Conservation (phyloP, 345 rosid species). For the Syzygium aqueum region DNA sequence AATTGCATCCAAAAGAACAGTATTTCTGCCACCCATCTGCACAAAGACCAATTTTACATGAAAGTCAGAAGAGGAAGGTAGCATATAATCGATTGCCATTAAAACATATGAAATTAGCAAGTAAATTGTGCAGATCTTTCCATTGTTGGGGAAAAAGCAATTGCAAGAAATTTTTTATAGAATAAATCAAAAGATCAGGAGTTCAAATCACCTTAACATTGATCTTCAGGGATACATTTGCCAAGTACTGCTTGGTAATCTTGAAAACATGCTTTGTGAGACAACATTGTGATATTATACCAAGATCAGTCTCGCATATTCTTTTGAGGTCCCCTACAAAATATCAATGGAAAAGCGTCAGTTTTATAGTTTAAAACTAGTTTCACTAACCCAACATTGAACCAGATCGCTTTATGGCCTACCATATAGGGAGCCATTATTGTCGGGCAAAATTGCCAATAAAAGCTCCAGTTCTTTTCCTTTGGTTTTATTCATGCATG, state of each 20-base stretch:
- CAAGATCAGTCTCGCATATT: constrained; percentile 97
- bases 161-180: neutral
- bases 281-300: constrained; percentile 93
- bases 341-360: neutral
- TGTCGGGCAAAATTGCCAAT: constrained; percentile 88
- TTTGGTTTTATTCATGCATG: constrained; percentile 73
- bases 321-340: constrained; percentile 87
- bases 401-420: constrained; percentile 3
- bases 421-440: constrained; percentile 95
- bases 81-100: neutral
- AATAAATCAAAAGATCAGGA: neutral
- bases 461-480: constrained; percentile 97
- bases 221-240: constrained; percentile 91
- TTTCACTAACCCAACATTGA: neutral
- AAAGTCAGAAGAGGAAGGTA: neutral
- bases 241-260: constrained; percentile 94
- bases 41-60: neutral
- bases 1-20: constrained; percentile 92
- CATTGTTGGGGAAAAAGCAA: neutral
- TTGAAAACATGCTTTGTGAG: constrained; percentile 95
- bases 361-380: neutral
- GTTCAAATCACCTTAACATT: constrained; percentile 64
- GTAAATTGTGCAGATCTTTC: neutral
- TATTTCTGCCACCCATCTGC: constrained; percentile 99
- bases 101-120: neutral